Base-by-base conservation (phyloP, 495 filamentous ascomycete species). In the Daldinia decipiens region DNA sequence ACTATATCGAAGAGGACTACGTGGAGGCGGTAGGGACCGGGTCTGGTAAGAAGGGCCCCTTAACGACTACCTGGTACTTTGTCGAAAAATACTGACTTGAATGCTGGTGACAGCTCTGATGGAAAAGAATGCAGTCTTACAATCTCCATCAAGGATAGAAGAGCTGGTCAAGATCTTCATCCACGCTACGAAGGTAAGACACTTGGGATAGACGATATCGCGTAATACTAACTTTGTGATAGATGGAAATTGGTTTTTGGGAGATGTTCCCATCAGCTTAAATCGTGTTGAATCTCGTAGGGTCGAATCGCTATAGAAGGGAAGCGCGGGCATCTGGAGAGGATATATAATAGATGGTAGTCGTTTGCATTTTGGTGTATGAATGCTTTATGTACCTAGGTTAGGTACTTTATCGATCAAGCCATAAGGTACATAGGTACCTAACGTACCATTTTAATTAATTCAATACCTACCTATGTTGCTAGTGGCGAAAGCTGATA, bases 221-320 rank as follows among this genome's bases (percentile, higher is more conserved):
- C 27, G 4, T 63, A 15, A 43, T 64, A 59, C 74, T 82, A 65
- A 82, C 68, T 50, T 52, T 15, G 54, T 27, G 17, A 45, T 31
- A 96, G 87, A 89, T 97, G 86, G 93, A 97, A 79, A 90, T 89
- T 71, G 90, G 87, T 1, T 96, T 97, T 79, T 96, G 93, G 93
- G 88, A 93, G 57, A 95, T 96, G 92, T 83, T 79, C 36, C 76
- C 78, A 29, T 72, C 71, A 17, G 62, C 62, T 31, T 78, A 50
- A 62, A 13, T 19, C 15, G 17, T 39, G 17, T 31, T 21, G 12
- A 31, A 32, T 47, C 27, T 47, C 17, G 5, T 51, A 12, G 34
- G 13, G 13, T 53, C 1, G 24, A 31, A 29, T 24, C 26, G 17
- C 3, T 53, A 31, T 62, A 24, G 39, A 56, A 61, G 17, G 38